These are phyloP conservation scores for Alternaria tenuissima DNA, from an alignment of 2,329 filamentous ascomycete species.

Conservation along the genomic window DNA sequence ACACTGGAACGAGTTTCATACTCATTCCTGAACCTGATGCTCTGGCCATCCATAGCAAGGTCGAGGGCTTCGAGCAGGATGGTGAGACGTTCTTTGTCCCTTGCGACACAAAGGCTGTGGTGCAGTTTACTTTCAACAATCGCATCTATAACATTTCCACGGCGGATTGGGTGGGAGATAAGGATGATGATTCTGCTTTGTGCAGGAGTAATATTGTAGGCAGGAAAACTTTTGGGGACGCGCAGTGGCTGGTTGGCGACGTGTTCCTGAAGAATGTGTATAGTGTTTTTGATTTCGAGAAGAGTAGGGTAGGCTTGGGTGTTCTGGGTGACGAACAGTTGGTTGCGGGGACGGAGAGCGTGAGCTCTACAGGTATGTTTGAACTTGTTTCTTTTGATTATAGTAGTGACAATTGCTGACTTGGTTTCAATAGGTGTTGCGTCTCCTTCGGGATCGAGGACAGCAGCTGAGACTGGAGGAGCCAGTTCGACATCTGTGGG, in stretches of 20 bases:
- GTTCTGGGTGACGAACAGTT: constrained; percentile 28
- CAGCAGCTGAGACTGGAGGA: background rate
- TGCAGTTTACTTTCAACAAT: constrained; percentile 74
- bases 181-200: constrained; percentile 36
- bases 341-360: constrained; percentile 1
- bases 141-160: constrained; percentile 71
- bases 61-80: constrained; percentile 67
- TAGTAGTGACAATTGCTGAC: background rate
- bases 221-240: constrained; percentile 67
- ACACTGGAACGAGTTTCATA: constrained; percentile 83
- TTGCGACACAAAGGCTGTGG: constrained; percentile 68
- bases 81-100: constrained; percentile 75
- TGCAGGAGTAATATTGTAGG: constrained; percentile 78
- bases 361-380: constrained; percentile 11
- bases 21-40: constrained; percentile 75
- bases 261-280: constrained; percentile 92
- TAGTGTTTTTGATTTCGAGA: constrained; percentile 80
- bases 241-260: constrained; percentile 82
- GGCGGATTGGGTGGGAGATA: constrained; percentile 73
- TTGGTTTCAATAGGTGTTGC: background rate
- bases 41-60: constrained; percentile 69
- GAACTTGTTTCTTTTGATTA: background rate
- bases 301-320: constrained; percentile 65
- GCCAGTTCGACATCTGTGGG: constrained; percentile 4
- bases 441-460: constrained; percentile 5